Evolutionary conservation across 805 yeast species (phyloP), one percentile per base, ranked within the genome.

Genomic region (Clavispora phyllophila): DNA sequence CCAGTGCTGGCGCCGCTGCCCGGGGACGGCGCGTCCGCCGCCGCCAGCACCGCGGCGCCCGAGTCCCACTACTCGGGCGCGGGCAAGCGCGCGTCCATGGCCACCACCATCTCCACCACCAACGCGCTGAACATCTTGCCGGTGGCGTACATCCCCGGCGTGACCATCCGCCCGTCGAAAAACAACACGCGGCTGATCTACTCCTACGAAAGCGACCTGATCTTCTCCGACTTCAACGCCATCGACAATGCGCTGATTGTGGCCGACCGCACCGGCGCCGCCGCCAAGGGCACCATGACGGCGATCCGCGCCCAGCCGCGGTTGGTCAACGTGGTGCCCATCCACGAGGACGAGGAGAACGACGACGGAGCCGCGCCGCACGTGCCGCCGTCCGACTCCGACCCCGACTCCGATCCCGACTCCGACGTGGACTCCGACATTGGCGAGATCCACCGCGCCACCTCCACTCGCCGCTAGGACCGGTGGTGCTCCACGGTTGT

Each of bases 141-240:
- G 15, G 84, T 91, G 44, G 96, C 96, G 2, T 90, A 89, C 58
- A 87, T 90, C 46, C 98, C 97, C 0, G 97, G 97, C 28, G 96
- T 89, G 36, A 86, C 89, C 4, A 78, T 80, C 18, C 69, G 83
- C 20, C 73, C 77, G 37, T 68, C 72, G 8, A 65, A 65, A 42
- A 66, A 69, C 51, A 66, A 68, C 63, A 54, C 71, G 51, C 51
- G 75, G 57, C 53, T 74, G 56, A 57, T 76, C 54, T 55, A 75
- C 63, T 60, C 71, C 54, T 55, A 74, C 60, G 66, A 75, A 50
- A 48, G 66, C 32, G 56, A 52, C 31, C 66, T 73, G 37, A 59
- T 68, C 10, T 69, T 69, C 48, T 66, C 73, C 25, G 76, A 70
- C 46, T 56, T 67, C 50, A 63, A 68, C 36, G 70, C 71, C 14